Evolutionary conservation across 2,329 filamentous ascomycete genomes (phyloP), one percentile per base, ranked within the genome.

Genomic region (Mollisiaceae sp.): DNA sequence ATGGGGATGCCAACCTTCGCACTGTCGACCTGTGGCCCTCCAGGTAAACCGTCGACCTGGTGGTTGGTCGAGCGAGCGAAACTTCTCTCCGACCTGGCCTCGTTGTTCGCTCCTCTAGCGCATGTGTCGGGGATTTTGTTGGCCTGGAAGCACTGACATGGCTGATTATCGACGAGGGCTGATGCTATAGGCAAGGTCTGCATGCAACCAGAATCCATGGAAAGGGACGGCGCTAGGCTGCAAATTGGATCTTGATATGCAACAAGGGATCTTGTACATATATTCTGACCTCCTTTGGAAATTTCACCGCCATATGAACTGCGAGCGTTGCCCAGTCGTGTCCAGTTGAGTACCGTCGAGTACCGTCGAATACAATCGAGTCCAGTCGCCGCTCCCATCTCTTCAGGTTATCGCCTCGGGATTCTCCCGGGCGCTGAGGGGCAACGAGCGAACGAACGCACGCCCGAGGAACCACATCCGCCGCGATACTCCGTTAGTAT

Each of bases 1-100:
- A n/a, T 32, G 27, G 27, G 27, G 3, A 32, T 32, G 27, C 6
- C 27, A 32, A 32, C 27, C 27, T 32, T 3, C 27, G 27, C 3
- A 32, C 27, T 32, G 27, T 32, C 3, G 27, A 32, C 27, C 27
- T 32, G 27, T 6, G n/a, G 8, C n/a, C 8, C 22, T 50, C 9
- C 9, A 22, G 20, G n/a, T 8, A 35, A 18, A 12, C 59, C 59
- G 59, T 38, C 9, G 45, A 54, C 43, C 47, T 38, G 59, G 59
- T 54, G 43, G 59, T 61, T 61, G 59, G 59, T 50, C 39, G 59
- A 32, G 14, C 14, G 14, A 45, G n/a, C 54, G 59, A 61, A 61
- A 61, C 59, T 52, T 61, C 59, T 61, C 32, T 61, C 59, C 43
- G 59, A 22, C 22, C 47, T 52, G 47, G 47, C 20, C 15, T 6